Base-by-base conservation (phyloP, 306 rosid genomes). In the Cucumis melo region DNA sequence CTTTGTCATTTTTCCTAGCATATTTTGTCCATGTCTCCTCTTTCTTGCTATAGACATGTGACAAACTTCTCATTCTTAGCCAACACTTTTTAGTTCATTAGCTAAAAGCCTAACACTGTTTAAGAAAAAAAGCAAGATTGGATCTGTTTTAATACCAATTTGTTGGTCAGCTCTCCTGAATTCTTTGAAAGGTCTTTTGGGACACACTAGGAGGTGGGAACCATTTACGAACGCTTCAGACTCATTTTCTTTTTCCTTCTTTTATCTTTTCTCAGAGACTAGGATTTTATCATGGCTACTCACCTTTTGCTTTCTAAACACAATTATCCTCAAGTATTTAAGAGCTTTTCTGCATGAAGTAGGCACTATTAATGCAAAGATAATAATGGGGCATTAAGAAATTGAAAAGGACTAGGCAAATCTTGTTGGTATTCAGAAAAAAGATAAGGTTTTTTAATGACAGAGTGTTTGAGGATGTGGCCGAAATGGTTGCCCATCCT, bases 21-120 rank as follows among this genome's bases (percentile, higher is more conserved):
- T 24, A 73, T 53, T 73, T 73, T 73, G 62, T 73, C 77, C 77
- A 17, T 73, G 77, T 73, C 77, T 73, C 77, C 77, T 73, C 48
- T 46, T 50, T 17, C 44, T 29, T 27, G 62, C 62, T 73, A 53
- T 10, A 29, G 46, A 73, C 62, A 73, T 53, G 77, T 73, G 77
- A 73, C 62, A 73, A 53, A 73, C 77, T 73, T 73, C 77, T 32
- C 77, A 73, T 51, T 53, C 62, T 73, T 73, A 51, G 62, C 32
- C 77, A 73, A 53, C 32, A 48, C 23, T 19, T 73, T 15, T 53
- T 19, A 73, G 41, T 73, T 32, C 62, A 53, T 53, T 51, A 73
- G 29, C 61, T 51, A 17, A 16, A 27, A 73, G 23, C 39, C 24
- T 50, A 16, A 29, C 62, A 32, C 44, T 51, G 62, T 24, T 71